Base-by-base conservation (phyloP, 345 rosid genomes). In the Corchorus capsularis region DNA sequence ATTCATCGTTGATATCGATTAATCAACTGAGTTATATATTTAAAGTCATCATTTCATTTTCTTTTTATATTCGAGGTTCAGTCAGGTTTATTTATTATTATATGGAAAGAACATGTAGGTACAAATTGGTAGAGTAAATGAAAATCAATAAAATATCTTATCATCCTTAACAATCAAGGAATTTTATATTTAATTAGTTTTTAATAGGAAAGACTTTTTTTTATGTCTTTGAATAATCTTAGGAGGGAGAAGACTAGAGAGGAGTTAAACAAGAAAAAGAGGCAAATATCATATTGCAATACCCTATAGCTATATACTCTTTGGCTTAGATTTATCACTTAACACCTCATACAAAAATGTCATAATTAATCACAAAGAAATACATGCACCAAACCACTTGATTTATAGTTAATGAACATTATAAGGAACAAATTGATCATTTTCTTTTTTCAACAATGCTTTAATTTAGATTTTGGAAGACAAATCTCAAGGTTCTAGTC, bases 111-210 rank as follows among this genome's bases (percentile, higher is more conserved):
- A 19, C 7, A 43, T 11, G 39, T 27, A 27, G 57, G 41, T 49
- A 14, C 12, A 16, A 8, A 1, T 9, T 20, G 59, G 0, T 6
- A 49, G 49, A 69, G 54, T 32, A 69, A 27, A 49, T 12, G 3
- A 49, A 27, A 49, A 49, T 22, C 27, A 49, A 69, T 27, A 27
- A 69, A 49, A 69, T 22, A 69, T 6, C 72, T 49, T 69, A 69
- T 69, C 57, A n/a, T 0, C 15, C 37, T 1, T 7, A 49, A 69
- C 49, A 49, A 49, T 15, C 14, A 69, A 52, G 45, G 47, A 39
- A 16, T 63, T 62, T 17, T 41, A 39, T 4, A 4, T 8, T 10
- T 39, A 64, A 17, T 41, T 64, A 5, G 47, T 10, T 39, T 20
- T 17, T 39, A 41, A 4, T 0, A 8, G 10, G 32, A 9, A 64